These are phyloP conservation scores for barley (Hordeum vulgare) DNA, from an alignment of 176 grass and related monocot species.

Conservation along the genomic window DNA sequence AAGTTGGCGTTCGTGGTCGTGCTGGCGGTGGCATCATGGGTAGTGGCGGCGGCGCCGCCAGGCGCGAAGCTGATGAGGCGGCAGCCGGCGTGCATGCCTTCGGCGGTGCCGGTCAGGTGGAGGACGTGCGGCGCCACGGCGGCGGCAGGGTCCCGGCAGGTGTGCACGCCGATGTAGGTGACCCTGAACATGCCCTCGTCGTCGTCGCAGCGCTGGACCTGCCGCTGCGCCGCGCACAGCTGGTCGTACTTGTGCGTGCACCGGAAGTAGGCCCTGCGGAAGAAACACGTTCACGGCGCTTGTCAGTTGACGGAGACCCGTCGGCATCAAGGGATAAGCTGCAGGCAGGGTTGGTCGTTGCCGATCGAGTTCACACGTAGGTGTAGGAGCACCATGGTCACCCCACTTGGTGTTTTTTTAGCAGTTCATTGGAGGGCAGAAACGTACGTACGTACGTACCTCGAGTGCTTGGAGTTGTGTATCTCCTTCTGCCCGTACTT, in stretches of 20 bases:
- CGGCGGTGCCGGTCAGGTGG: background rate
- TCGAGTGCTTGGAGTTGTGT: constrained; percentile 59
- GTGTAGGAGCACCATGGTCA: too few relatives aligned
- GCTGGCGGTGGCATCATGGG: background rate
- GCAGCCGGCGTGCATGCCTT: background rate
- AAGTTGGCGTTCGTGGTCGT: background rate
- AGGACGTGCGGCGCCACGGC: constrained; percentile 4
- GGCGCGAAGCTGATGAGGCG: constrained; percentile 48
- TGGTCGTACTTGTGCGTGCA: constrained; percentile 91
- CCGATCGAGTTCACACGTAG: background rate
- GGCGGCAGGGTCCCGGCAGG: constrained; percentile 50
- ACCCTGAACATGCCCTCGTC: constrained; percentile 27
- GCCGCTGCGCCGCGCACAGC: constrained; percentile 51
- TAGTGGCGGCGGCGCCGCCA: background rate
- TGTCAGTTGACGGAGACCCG: background rate
- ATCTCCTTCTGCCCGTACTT: constrained; percentile 92
- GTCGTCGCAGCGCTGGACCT: constrained; percentile 56
- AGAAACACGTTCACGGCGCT: background rate
- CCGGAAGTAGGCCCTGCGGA: constrained; percentile 66
- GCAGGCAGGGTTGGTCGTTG: background rate
- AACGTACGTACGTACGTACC: constrained; percentile 38
- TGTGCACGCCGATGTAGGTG: constrained; percentile 76
- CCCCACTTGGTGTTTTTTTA: background rate
- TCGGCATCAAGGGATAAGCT: background rate
- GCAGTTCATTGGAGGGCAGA: background rate